Evolutionary conservation across 257 asterid species (phyloP), one percentile per base, ranked within the genome.

Genomic region (Nicotiana attenuata): DNA sequence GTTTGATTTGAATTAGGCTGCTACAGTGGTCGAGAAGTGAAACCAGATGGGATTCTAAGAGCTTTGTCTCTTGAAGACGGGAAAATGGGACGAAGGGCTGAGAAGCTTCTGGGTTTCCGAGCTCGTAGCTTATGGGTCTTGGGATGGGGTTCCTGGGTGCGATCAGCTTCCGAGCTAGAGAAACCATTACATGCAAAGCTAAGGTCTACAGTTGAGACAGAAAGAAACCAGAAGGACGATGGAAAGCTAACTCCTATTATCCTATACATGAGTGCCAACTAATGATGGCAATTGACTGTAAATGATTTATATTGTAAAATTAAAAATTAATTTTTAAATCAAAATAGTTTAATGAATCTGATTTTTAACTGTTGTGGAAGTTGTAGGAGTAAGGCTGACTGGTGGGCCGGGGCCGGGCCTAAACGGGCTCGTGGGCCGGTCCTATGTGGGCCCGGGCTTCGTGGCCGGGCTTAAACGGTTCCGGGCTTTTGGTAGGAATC

Each of bases 71-170:
- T 83, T 91, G 94, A 76, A 89, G 92, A 79, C 86, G 85, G 45
- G 93, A 91, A 65, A 91, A 89, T 6, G 97, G 97, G 60, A 91
- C 90, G 88, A 91, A 92, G 87, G 85, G 85, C 17, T 79, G 82
- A 1, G 45, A 68, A 16, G 80, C 61, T 65, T 82, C 38, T 60
- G 90, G 82, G 67, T 78, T 71, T 85, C 84, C 81, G 80, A 68
- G 31, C 59, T 66, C 24, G 68, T 16, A 38, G 38, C 15, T 68
- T 47, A 7, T 76, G 81, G 81, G 6, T 10, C 16, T 26, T 61
- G 82, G 73, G 14, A 35, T 41, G 22, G 65, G 53, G 17, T 29
- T 80, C 29, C 67, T 63, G 66, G 90, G 83, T 52, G 80, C 80
- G 66, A 84, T 78, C 67, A 89, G 86, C 83, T 84, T 88, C 84